A percentile compares a stretch with the other conserved stretches of the same genome.
These are phyloP conservation scores for Nidularia sp. DNA, from an alignment of 768 basidiomycete genomes.

Conservation along the genomic window DNA sequence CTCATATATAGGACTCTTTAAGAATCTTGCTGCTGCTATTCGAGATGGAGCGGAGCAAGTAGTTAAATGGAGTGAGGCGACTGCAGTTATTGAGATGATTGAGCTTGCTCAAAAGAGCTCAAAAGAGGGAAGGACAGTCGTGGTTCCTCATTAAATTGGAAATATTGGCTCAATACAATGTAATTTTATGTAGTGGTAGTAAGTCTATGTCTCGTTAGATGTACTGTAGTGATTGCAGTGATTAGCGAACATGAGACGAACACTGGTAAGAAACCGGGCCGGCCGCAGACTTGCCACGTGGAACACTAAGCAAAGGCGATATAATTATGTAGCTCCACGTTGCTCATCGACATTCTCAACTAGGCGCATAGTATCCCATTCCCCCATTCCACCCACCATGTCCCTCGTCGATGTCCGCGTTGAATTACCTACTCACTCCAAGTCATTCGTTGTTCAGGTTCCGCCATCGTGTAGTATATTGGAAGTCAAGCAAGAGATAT, in stretches of 20 bases:
- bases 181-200: too few relatives aligned
- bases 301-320: too few relatives aligned
- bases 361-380: neutral
- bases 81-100: conserved; percentile 69
- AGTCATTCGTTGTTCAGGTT: conserved; percentile 58
- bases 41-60: conserved; percentile 45
- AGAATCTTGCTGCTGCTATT: conserved; percentile 62
- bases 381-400: conserved; percentile 20
- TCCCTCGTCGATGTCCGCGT: conserved; percentile 52
- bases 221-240: too few relatives aligned
- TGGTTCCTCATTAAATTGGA: conserved; percentile 15
- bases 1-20: conserved; percentile 57
- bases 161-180: too few relatives aligned
- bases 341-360: neutral
- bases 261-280: too few relatives aligned
- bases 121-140: conserved; percentile 44
- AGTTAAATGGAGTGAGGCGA: conserved; percentile 74
- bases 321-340: too few relatives aligned
- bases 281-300: too few relatives aligned
- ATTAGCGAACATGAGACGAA: too few relatives aligned
- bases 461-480: conserved; percentile 43
- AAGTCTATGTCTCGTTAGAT: too few relatives aligned
- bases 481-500: conserved; percentile 68
- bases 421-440: conserved; percentile 73
- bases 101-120: conserved; percentile 70